Percentiles rank a stretch among this genome's conserved stretches.
phyloP scores from a whole-genome alignment of 257 asterid species.

The Nicotiana attenuata region DNA sequence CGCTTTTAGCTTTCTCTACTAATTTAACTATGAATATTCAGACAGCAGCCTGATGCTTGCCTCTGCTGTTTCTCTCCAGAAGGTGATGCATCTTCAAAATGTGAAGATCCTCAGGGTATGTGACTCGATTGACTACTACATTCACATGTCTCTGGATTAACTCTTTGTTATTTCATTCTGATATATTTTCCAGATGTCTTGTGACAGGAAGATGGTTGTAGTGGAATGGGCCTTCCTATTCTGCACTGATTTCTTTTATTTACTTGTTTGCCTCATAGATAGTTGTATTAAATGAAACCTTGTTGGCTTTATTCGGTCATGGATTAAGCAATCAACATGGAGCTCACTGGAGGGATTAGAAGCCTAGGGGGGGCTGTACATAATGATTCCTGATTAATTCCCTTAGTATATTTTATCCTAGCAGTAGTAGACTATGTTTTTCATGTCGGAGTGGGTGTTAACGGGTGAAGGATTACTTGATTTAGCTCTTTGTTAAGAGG shows the following conservation, averaged over 20 bases:
- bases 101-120: slow-evolving; percentile 50
- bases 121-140: slow-evolving; percentile 13
- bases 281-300: neutral
- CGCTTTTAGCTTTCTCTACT: slow-evolving; percentile 13
- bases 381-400: neutral
- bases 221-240: neutral
- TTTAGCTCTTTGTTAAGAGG: neutral
- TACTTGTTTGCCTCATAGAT: neutral
- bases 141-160: slow-evolving; percentile 12
- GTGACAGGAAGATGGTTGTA: slow-evolving; percentile 47
- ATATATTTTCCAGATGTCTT: slow-evolving; percentile 48
- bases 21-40: slow-evolving; percentile 24
- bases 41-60: slow-evolving; percentile 45
- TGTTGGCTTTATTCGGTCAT: neutral
- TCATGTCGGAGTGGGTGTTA: neutral
- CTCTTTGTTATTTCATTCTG: slow-evolving; percentile 33
- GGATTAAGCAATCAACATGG: neutral
- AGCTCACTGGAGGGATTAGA: neutral
- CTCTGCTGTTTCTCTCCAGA: slow-evolving; percentile 30
- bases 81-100: slow-evolving; percentile 39
- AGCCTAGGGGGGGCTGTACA: neutral
- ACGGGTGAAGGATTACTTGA: neutral
- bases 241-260: neutral
- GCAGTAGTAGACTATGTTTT: neutral
- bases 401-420: neutral